Evolutionary conservation across 495 filamentous ascomycete species (phyloP).

Genomic region (Penicillium crystallinum): DNA sequence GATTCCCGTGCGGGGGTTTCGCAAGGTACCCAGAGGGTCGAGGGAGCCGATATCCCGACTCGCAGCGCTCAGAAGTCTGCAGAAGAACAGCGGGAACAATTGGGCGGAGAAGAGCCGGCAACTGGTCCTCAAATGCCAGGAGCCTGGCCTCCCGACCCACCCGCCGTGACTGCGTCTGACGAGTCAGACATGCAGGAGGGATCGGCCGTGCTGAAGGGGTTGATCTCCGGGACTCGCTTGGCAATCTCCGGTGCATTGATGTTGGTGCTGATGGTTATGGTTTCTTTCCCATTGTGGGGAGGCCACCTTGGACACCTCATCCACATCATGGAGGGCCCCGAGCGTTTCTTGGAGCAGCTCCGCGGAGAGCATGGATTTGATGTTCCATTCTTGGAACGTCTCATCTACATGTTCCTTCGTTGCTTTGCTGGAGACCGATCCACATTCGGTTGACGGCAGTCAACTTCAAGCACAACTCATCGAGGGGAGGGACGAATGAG

Average conservation of each 20-base stretch:
- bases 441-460: neutral
- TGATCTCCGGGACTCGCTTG: neutral
- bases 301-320: neutral
- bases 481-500: conserved; percentile 2
- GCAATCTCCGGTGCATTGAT: neutral
- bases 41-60: neutral
- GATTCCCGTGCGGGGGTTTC: conserved; percentile 4
- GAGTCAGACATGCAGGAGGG: neutral
- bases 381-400: neutral
- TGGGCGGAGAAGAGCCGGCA: neutral
- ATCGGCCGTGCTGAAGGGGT: neutral
- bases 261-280: neutral
- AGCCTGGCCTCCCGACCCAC: neutral
- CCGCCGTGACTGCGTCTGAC: neutral
- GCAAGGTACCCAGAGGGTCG: neutral
- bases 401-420: neutral
- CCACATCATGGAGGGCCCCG: neutral
- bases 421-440: neutral
- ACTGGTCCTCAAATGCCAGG: neutral
- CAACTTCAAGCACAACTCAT: neutral
- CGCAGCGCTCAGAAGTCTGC: neutral
- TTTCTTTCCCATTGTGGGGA: neutral
- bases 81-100: neutral
- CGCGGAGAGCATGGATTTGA: neutral
- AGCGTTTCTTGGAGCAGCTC: neutral